Evolutionary conservation across 2,329 filamentous ascomycete genomes (phyloP).

Genomic region (Cladosporium cucumerinum): DNA sequence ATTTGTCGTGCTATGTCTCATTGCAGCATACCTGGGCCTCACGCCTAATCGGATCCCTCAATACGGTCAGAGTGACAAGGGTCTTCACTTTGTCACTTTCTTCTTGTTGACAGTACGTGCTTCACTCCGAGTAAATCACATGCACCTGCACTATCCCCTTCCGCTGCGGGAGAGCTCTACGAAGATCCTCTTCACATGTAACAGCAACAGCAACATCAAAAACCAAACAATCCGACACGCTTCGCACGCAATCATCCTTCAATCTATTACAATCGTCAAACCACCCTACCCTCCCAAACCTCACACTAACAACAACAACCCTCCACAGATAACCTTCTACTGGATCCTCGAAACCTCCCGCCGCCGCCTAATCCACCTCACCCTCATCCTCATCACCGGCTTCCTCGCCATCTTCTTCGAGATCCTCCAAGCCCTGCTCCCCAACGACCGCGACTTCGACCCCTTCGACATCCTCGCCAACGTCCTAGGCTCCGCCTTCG

Average conservation of each 20-base stretch:
- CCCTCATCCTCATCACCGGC: constrained; percentile 74
- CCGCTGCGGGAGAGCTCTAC: constrained; percentile 1
- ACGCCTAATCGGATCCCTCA: constrained; percentile 54
- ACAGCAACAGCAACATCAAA: no score
- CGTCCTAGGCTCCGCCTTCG: constrained; percentile 70
- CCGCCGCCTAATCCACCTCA: constrained; percentile 78
- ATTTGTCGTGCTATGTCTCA: constrained; percentile 62
- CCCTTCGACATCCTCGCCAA: constrained; percentile 86
- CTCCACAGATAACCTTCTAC: constrained; percentile 62
- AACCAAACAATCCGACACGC: no score
- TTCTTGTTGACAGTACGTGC: constrained; percentile 71
- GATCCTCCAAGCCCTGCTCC: constrained; percentile 70
- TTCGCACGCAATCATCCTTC: no score
- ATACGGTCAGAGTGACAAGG: constrained; percentile 76
- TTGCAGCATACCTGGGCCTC: constrained; percentile 73
- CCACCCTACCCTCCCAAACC: background rate
- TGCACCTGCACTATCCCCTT: background rate
- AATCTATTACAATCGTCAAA: background rate
- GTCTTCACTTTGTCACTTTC: constrained; percentile 82
- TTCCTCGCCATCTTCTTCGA: constrained; percentile 70
- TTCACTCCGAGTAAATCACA: constrained; percentile 1
- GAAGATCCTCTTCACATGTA: background rate
- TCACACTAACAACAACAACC: background rate
- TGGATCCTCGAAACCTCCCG: constrained; percentile 93
- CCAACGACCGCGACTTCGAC: constrained; percentile 61